Percentiles rank a stretch among this genome's conserved stretches.
Evolutionary conservation across 176 grass and related monocot species (phyloP).

Genomic region (Oryza nivara): DNA sequence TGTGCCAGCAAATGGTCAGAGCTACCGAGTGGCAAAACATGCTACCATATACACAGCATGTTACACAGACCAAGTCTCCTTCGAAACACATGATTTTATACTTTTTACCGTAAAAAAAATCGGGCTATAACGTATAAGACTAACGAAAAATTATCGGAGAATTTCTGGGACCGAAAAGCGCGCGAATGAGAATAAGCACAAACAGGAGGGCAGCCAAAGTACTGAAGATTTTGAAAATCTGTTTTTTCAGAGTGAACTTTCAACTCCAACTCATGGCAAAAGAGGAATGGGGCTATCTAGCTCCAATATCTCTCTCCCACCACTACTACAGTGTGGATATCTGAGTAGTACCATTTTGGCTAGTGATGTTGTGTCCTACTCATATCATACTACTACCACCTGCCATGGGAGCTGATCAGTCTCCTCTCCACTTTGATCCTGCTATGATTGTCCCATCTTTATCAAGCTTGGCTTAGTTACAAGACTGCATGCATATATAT

Average conservation of each 20-base stretch:
- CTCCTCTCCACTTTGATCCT: neutral
- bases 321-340: neutral
- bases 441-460: neutral
- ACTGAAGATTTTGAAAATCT: neutral
- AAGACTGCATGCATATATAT: neutral
- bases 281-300: neutral
- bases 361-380: neutral
- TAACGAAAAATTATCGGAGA: neutral
- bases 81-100: neutral
- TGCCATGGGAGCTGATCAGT: neutral
- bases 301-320: neutral
- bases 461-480: neutral
- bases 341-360: neutral
- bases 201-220: neutral
- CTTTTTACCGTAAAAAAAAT: neutral
- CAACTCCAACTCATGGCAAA: neutral
- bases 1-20: neutral
- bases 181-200: neutral
- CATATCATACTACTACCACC: neutral
- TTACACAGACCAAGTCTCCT: neutral
- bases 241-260: neutral
- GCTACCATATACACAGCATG: neutral
- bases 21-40: neutral
- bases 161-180: neutral
- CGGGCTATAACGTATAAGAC: neutral